A percentile compares a stretch with the other conserved stretches of the same genome.
Evolutionary conservation across 2,329 filamentous ascomycete species (phyloP).

Genomic region (Neocatenulostroma microsporum): DNA sequence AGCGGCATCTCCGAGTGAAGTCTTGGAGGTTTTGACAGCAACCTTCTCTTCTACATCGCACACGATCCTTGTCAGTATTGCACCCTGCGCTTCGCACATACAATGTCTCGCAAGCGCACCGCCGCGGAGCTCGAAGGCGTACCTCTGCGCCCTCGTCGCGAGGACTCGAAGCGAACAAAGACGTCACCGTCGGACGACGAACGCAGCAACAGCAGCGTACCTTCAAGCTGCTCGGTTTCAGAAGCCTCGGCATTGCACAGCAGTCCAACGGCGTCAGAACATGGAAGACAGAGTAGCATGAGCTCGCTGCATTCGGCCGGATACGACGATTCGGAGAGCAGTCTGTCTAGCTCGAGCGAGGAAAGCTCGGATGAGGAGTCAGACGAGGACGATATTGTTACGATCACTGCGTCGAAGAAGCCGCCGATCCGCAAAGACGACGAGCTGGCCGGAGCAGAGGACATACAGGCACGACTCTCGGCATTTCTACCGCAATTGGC

Average conservation of each 20-base stretch:
- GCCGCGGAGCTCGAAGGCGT: neutral
- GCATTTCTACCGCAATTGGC: constrained; percentile 27
- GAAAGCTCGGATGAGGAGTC: constrained; percentile 5
- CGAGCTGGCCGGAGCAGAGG: constrained; percentile 14
- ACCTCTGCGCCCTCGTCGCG: neutral
- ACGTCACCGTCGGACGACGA: constrained; percentile 1
- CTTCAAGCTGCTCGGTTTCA: constrained; percentile 7
- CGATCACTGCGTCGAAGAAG: constrained; percentile 12
- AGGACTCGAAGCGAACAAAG: constrained; percentile 2
- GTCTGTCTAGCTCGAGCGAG: constrained; percentile 10
- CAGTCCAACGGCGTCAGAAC: constrained; percentile 6
- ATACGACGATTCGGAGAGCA: constrained; percentile 7
- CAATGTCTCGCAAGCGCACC: constrained; percentile 7
- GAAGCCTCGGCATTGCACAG: constrained; percentile 8
- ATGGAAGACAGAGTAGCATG: constrained; percentile 3
- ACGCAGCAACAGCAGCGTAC: constrained; percentile 8
- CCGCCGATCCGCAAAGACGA: constrained; percentile 12
- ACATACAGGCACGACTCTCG: constrained; percentile 21
- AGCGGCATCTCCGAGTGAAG: too few species aligned
- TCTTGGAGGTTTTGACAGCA: too few species aligned
- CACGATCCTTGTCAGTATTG: too few species aligned
- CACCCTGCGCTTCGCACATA: too few species aligned
- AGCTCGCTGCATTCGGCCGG: constrained; percentile 4
- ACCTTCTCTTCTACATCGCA: too few species aligned
- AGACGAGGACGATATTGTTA: constrained; percentile 9